Percentiles rank a stretch among this genome's conserved stretches.
phyloP scores from a whole-genome alignment of 2,329 filamentous ascomycete genomes.

The Botrytis porri region DNA sequence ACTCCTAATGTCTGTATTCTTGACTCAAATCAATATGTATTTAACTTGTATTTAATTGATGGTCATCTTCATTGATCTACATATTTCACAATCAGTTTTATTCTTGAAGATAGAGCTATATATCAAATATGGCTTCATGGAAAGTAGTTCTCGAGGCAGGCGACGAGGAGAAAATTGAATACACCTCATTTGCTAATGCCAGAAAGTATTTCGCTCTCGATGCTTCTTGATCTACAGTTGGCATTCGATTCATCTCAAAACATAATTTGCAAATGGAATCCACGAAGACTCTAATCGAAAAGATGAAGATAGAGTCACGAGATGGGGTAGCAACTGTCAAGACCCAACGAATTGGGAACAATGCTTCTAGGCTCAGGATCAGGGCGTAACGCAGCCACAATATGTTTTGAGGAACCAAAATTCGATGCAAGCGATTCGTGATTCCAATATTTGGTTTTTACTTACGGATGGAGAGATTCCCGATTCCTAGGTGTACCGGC shows the following conservation, averaged over 20 bases:
- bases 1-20: too few species aligned
- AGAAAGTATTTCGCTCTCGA: background rate
- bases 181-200: background rate
- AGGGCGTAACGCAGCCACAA: background rate
- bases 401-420: background rate
- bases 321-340: background rate
- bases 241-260: background rate
- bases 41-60: background rate
- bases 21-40: background rate
- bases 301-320: background rate
- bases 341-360: background rate
- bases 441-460: background rate
- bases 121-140: constrained; percentile 1
- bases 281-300: background rate
- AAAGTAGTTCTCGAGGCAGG: background rate
- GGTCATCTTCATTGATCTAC: background rate
- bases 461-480: background rate
- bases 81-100: background rate
- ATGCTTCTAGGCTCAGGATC: background rate
- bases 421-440: background rate
- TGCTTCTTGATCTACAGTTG: background rate
- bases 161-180: background rate
- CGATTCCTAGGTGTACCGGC: background rate
- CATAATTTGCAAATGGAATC: background rate
- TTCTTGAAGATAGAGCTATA: background rate